Evolutionary conservation across 2,329 filamentous ascomycete species (phyloP), one percentile per base, ranked within the genome.

Genomic region (Diplodia intermedia): DNA sequence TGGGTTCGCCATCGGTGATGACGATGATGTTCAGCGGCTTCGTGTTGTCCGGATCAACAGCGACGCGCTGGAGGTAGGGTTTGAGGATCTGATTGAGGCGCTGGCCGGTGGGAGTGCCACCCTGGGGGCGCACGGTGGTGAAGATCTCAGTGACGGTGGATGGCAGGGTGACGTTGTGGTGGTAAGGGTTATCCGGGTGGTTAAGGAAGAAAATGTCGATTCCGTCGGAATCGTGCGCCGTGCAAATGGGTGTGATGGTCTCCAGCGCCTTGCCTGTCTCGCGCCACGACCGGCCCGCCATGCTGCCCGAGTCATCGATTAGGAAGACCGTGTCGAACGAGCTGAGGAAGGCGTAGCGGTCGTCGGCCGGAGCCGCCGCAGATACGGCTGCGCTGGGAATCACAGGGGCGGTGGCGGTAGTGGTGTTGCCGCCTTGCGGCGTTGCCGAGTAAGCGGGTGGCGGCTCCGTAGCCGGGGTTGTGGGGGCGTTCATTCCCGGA

Each of bases 191-290:
- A n/a, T 83, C 81, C 69, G 77, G 70, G 75, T 91, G 86, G 80
- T 98, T 97, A 47, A 98, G 83, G 79, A 98, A 98, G 84, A 92
- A 93, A 71, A 98, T 83, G 76, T 98, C 94, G 72, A 98, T 89
- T 26, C 94, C 94, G 78, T 97, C 92, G 0, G 83, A 80, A 76
- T 98, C 94, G 77, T 91, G 89, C 4, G 83, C 77, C 0, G 92
- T 91, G 80, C 94, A 96, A 74, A 97, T 90, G 0, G 92, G 92
- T 0, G 92, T 86, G 74, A 98, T 93, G 57, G 88, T 84, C 38
- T 85, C 81, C 2, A 98, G 86, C 1, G 91, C 92, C 9, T 85
- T 82, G 31, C 85, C 81, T 0, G 92, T 91, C 78, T 97, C 91
- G 14, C 81, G 78, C 94, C 94, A 98, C 26, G 85, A 86, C n/a